Percentiles rank a stretch among this genome's conserved stretches.
These are phyloP conservation scores for Calocybe cyanea DNA, from an alignment of 768 basidiomycete species.

Conservation along the genomic window DNA sequence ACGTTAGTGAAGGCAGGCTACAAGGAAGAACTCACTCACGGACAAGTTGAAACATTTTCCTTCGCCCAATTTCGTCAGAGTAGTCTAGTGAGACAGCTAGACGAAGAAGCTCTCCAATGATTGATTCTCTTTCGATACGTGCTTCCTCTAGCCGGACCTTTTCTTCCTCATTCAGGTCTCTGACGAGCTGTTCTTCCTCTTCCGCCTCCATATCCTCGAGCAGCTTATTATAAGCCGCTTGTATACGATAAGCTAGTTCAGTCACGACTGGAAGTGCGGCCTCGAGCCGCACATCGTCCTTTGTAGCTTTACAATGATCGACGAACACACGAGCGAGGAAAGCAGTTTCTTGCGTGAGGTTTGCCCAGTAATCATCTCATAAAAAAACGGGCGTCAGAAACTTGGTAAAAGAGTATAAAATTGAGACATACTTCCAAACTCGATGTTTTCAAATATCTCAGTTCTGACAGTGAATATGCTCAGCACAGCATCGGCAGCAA, in stretches of 20 bases:
- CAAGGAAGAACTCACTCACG: slow-evolving; percentile 44
- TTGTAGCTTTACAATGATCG: slow-evolving; percentile 63
- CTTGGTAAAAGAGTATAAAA: neutral
- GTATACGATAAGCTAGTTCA: slow-evolving; percentile 70
- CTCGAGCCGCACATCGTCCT: slow-evolving; percentile 63
- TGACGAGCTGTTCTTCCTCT: slow-evolving; percentile 21
- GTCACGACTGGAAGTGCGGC: slow-evolving; percentile 80
- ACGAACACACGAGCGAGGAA: slow-evolving; percentile 84
- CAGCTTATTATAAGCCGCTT: slow-evolving; percentile 61
- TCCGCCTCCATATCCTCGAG: slow-evolving; percentile 20
- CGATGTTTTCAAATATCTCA: slow-evolving; percentile 63
- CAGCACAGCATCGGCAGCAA: slow-evolving; percentile 71
- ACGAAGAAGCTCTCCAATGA: slow-evolving; percentile 78
- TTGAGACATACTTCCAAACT: slow-evolving; percentile 58
- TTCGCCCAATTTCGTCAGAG: slow-evolving; percentile 84
- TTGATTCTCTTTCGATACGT: slow-evolving; percentile 50
- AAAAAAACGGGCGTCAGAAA: slow-evolving; percentile 1
- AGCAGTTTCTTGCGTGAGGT: slow-evolving; percentile 68
- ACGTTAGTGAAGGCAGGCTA: neutral
- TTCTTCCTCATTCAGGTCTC: slow-evolving; percentile 28
- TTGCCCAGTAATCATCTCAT: slow-evolving; percentile 68
- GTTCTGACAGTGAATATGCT: slow-evolving; percentile 65
- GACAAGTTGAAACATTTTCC: slow-evolving; percentile 84
- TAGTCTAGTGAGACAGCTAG: slow-evolving; percentile 84
- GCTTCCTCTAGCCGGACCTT: slow-evolving; percentile 42